Conservation (phyloP, 108 stramenopile genomes). For the Cyclotella kingstonii region DNA sequence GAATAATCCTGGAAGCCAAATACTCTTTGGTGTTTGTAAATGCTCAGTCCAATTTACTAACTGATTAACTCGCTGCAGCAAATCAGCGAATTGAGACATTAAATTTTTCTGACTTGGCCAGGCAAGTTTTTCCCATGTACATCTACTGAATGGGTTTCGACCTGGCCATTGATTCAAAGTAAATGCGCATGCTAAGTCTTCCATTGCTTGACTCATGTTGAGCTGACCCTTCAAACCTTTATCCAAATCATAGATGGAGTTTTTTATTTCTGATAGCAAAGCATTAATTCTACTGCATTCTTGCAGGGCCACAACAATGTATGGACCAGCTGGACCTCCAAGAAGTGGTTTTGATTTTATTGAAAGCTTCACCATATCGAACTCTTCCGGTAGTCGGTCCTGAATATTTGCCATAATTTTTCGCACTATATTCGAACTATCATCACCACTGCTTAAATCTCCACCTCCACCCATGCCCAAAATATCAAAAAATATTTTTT, state of each 20-base stretch:
- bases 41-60: slow-evolving; percentile 56
- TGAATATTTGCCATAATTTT: slow-evolving; percentile 52
- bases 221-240: slow-evolving; percentile 83
- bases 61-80: slow-evolving; percentile 62
- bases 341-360: slow-evolving; percentile 59
- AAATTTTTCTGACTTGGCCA: slow-evolving; percentile 76
- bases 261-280: slow-evolving; percentile 60
- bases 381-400: slow-evolving; percentile 62
- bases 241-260: slow-evolving; percentile 67
- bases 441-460: slow-evolving; percentile 22
- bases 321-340: slow-evolving; percentile 59
- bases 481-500: slow-evolving; percentile 60
- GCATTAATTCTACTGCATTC: slow-evolving; percentile 80
- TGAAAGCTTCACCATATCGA: slow-evolving; percentile 59
- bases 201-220: slow-evolving; percentile 76
- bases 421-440: slow-evolving; percentile 35
- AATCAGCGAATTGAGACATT: slow-evolving; percentile 58
- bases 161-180: slow-evolving; percentile 70
- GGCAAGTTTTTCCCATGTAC: slow-evolving; percentile 64
- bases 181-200: slow-evolving; percentile 63
- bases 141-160: slow-evolving; percentile 58
- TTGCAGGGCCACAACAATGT: slow-evolving; percentile 74
- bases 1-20: slow-evolving; percentile 84
- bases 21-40: slow-evolving; percentile 56
- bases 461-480: slow-evolving; percentile 55